phyloP scores from a whole-genome alignment of 164 flowering plant genomes.

The Aristolochia fimbriata region DNA sequence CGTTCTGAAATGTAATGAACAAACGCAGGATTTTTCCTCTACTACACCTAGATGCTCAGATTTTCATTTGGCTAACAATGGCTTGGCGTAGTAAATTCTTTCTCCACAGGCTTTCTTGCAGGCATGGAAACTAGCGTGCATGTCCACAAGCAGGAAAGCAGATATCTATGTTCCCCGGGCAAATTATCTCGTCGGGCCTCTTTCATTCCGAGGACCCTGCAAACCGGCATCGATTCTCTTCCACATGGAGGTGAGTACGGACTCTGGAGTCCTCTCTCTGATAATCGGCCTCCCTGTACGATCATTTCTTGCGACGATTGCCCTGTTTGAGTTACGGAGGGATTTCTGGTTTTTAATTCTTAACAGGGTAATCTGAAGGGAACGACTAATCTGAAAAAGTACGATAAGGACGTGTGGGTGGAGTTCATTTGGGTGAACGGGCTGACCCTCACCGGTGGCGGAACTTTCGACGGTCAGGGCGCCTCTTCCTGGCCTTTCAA shows the following conservation, averaged over 20 bases:
- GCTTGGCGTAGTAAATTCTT: background rate
- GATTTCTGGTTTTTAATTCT: no score
- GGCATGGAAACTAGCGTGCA: conserved; percentile 54
- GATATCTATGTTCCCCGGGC: conserved; percentile 34
- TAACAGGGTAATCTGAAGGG: conserved; percentile 51
- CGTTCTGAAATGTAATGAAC: background rate
- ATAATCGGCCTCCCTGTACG: background rate
- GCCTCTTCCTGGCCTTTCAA: conserved; percentile 52
- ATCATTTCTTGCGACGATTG: no score
- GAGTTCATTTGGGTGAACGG: conserved; percentile 39
- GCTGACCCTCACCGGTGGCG: conserved; percentile 48
- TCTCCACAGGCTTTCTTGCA: conserved; percentile 33
- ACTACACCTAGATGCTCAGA: no score
- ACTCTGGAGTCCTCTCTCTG: background rate
- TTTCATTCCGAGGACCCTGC: conserved; percentile 53
- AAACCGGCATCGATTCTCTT: conserved; percentile 24
- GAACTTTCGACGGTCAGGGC: conserved; percentile 72
- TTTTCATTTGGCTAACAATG: background rate
- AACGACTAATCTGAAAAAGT: conserved; percentile 28
- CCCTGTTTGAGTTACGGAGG: no score
- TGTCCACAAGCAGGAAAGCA: conserved; percentile 14
- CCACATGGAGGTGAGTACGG: conserved; percentile 24
- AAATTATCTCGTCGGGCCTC: conserved; percentile 40
- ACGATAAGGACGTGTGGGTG: conserved; percentile 41
- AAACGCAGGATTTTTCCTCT: background rate